Base-by-base conservation (phyloP, 495 filamentous ascomycete genomes). In the Parathielavia appendiculata region DNA sequence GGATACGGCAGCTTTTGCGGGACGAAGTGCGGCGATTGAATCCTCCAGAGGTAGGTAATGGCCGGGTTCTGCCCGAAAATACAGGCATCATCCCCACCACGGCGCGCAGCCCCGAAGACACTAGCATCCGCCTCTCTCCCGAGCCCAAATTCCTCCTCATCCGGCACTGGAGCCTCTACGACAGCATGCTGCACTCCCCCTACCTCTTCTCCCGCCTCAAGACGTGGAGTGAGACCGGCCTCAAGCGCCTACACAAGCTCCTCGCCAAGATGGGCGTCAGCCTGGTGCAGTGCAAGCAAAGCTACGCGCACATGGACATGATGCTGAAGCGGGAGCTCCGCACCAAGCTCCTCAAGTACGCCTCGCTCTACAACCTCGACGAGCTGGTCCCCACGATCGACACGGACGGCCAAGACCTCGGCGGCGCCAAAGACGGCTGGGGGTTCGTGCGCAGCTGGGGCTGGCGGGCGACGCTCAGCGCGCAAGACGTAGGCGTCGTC, bases 231-330 rank as follows among this genome's bases (percentile, higher is more conserved):
- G 93, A 97, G 44, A 79, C 77, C 40, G 93, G 93, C 17, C 77
- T 87, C 22, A 95, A 96, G 69, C 83, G 92, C 40, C 76, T 98
- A n/a, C 90, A 97, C 71, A 97, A 96, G 67, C 79, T 98, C 1
- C 79, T 98, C 12, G 93, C 93, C 36, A 98, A 97, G 71, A 98
- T 98, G 95, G 93, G 93, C 23, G 89, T 98, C 63, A 92, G 88
- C 70, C 76, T 97, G 34, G 87, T 83, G 19, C 92, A 97, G 76
- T 96, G 91, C 73, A 90, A 90, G 61, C 92, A 97, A 69, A 92
- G 82, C 66, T 98, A 98, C 69, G 89, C 91, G 2, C 93, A 98
- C 71, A 96, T 98, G 91, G 95, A 98, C 69, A 92, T 97, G 88
- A 85, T 93, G 66, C 75, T 98, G 39, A 98, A 98, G 73, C 85